Base-by-base conservation (phyloP, 2,329 filamentous ascomycete genomes). In the Ceratocystis lukuohia region DNA sequence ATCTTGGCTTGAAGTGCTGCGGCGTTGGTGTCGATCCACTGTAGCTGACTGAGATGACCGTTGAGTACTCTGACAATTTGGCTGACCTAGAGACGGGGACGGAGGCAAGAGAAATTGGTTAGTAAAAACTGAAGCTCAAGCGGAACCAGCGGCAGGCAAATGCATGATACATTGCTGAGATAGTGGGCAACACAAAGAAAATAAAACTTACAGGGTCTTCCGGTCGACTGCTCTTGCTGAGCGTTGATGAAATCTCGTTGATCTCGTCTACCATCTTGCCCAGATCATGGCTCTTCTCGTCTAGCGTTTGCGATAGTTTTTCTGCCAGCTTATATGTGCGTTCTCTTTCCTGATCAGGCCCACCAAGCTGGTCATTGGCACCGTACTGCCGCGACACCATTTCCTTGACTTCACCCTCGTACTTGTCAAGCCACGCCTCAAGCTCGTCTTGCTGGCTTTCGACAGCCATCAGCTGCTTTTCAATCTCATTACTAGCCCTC, bases 191-290 rank as follows among this genome's bases (percentile, higher is more conserved):
- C 3, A 2, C 22, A 28, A 53, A 12, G 22, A 53, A 28, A 53
- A 28, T 25, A 7, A 74, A 72, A 82, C 86, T 77, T 82, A 94
- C 90, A 70, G 89, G 89, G 76, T 94, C 90, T 74, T 94, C 89
- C 33, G 89, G 84, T 76, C 95, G 95, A 76, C 83, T 88, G 67
- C 88, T 91, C 81, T 95, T 96, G 81, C 86, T 93, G 70, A 99
- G 79, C 28, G 87, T 91, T 65, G 89, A 84, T n/a, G 90, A 94
- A 69, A 95, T 93, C 71, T 87, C 85, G 74, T 99, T 99, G 74
- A 99, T 96, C 76, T 97, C 94, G 74, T 96, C 92, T 71, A 99
- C 96, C 91, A 99, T 97, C 77, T 91, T 93, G 61, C 85, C 86
- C 69, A 99, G 80, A 74, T 96, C 91, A 74, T 91, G 89, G 73